A percentile compares a stretch with the other conserved stretches of the same genome.
phyloP scores from a whole-genome alignment of 208 protist genomes.

The Trypanosoma cruzi region DNA sequence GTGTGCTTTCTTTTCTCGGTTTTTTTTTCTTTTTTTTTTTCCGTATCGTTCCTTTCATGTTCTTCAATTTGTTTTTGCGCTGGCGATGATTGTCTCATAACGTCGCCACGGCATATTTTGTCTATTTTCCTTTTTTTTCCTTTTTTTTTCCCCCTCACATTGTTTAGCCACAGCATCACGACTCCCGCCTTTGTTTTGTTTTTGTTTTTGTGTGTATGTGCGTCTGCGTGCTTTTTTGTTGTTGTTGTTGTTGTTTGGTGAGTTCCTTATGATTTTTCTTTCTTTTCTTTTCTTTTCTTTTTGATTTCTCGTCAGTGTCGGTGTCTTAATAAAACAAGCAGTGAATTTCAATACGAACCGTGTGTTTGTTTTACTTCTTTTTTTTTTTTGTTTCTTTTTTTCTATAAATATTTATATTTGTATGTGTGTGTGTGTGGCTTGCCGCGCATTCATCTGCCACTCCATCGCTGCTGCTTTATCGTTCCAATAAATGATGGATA shows the following conservation, averaged over 20 bases:
- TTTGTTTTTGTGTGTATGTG: not conserved
- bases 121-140: conserved; percentile 3
- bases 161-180: no score
- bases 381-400: not conserved
- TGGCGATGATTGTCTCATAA: not conserved
- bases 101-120: no score
- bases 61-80: not conserved
- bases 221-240: conserved; percentile 14
- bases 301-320: not conserved
- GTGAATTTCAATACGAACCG: not conserved
- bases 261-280: not conserved
- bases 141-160: conserved; percentile 24
- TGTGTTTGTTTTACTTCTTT: conserved; percentile 3
- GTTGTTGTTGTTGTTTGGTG: not conserved
- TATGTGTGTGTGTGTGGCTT: not conserved
- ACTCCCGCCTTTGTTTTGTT: no score
- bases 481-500: not conserved
- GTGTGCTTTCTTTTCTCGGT: conserved; percentile 4
- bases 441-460: no score
- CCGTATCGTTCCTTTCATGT: not conserved
- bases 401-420: not conserved
- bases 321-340: not conserved
- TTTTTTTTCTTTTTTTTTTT: not conserved
- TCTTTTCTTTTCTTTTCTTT: conserved; percentile 14
- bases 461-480: not conserved